phyloP scores from a whole-genome alignment of 148 eudicot species.

The Diospyros lotus region DNA sequence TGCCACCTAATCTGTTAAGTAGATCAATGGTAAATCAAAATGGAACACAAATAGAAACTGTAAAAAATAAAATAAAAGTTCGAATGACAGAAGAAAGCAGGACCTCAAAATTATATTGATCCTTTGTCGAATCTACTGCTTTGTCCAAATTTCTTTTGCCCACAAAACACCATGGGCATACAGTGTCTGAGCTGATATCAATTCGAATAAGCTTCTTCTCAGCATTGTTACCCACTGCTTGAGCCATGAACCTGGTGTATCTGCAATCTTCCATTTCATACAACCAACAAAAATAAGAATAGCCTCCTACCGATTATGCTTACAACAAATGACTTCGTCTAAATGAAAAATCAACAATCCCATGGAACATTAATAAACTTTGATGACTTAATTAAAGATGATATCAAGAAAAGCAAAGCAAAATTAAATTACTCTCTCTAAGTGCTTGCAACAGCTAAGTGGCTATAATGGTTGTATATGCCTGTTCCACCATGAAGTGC shows the following conservation, averaged over 20 bases:
- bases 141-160: slow-evolving; percentile 87
- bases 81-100: background rate
- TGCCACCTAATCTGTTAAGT: slow-evolving; percentile 73
- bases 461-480: no score
- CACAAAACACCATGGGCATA: slow-evolving; percentile 99
- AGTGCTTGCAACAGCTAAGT: no score
- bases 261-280: slow-evolving; percentile 13
- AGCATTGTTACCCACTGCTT: slow-evolving; percentile 27
- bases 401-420: no score
- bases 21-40: background rate
- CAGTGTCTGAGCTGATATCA: slow-evolving; percentile 72
- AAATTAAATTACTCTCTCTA: no score
- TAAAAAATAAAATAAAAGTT: background rate
- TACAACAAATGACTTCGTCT: background rate
- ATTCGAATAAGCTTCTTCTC: slow-evolving; percentile 62
- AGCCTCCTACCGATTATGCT: background rate
- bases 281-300: background rate
- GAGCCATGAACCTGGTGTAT: slow-evolving; percentile 48
- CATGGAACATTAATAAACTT: background rate
- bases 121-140: slow-evolving; percentile 56
- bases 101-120: slow-evolving; percentile 79
- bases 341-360: background rate
- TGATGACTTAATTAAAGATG: background rate
- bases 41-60: background rate
- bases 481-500: no score